A percentile compares a stretch with the other conserved stretches of the same genome.
These are phyloP conservation scores for Kockiozyma suomiensis DNA, from an alignment of 805 yeast genomes.

Conservation along the genomic window DNA sequence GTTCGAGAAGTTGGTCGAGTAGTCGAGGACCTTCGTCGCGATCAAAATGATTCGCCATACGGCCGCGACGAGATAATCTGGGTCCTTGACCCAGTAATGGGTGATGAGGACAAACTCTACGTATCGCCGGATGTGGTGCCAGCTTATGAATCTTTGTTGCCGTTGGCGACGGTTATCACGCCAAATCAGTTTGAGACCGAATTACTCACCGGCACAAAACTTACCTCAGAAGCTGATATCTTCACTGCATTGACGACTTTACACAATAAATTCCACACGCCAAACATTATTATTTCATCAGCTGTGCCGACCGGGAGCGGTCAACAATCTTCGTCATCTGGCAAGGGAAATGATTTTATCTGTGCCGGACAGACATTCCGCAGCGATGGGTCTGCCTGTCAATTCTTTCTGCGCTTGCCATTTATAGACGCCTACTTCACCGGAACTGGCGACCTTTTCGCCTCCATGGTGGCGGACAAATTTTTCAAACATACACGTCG, in stretches of 20 bases:
- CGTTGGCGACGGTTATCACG: constrained; percentile 61
- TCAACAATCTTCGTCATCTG: constrained; percentile 20
- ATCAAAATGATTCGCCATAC: constrained; percentile 33
- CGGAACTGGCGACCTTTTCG: constrained; percentile 92
- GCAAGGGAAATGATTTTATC: constrained; percentile 37
- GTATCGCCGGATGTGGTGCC: constrained; percentile 64
- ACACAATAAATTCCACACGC: constrained; percentile 48
- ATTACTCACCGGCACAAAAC: constrained; percentile 57
- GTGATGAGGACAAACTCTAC: constrained; percentile 84
- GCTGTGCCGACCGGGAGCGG: constrained; percentile 42
- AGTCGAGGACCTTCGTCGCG: constrained; percentile 42
- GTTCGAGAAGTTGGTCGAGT: constrained; percentile 54
- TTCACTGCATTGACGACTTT: constrained; percentile 13
- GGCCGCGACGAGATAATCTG: constrained; percentile 45
- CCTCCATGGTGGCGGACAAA: constrained; percentile 74
- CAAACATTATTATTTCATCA: constrained; percentile 70
- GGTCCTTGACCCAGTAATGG: constrained; percentile 88
- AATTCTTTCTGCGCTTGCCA: constrained; percentile 42
- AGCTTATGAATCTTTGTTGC: constrained; percentile 53
- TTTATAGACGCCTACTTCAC: constrained; percentile 80
- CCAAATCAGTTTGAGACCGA: constrained; percentile 93
- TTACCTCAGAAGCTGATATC: constrained; percentile 38
- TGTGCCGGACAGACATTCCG: constrained; percentile 25
- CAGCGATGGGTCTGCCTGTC: constrained; percentile 8
- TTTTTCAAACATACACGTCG: constrained; percentile 40